Evolutionary conservation across 768 basidiomycete species (phyloP), one percentile per base, ranked within the genome.

Genomic region (Lactifluus subvellereus): DNA sequence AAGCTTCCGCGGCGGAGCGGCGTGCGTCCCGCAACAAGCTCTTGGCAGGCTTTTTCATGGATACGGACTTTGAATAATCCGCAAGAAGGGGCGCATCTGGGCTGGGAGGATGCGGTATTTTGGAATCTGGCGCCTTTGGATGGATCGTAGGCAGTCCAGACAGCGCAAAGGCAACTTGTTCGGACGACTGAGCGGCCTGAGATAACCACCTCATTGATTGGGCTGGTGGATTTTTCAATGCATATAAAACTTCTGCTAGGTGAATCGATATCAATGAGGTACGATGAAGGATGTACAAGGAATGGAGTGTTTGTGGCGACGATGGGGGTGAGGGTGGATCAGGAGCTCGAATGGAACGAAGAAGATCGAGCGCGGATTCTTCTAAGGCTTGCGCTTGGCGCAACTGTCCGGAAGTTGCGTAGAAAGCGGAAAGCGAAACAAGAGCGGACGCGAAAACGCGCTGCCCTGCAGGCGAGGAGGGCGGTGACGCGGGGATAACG

Each of bases 211-310:
- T 79, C 33, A 88, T 76, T 2, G 85, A 84, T 4, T 77, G 72
- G 8, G 74, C 67, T 3, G 75, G 69, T 30, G 81, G 76, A 16
- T 77, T 68, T 38, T 72, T 71, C 20, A 76, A 72, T 4, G 84
- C 84, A 69, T 85, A 79, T 10, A 83, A 74, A 11, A 91, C 87
- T 73, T 91, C 88, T 0, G 87, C 88, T 14, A 84, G 81, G 69
- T 91, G 89, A 13, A 87, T 77, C 14, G 85, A 85, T 52, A 91
- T 73, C 11, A 91, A 75, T n/a, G 89, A 83, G 16, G 87, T 83
- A 45, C 88, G 85, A 63, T 91, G 89, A 33, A 88, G 79, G 48
- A 91, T 74, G 67, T 82, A 88, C 6, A 88, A 72, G 0, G 77
- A 73, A 70, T 91, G 89, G 43, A 91, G 78, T 6, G 78, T 76